Percentiles rank a stretch among this genome's conserved stretches.
Conservation (phyloP, 2,329 filamentous ascomycete genomes). For the Lachnellula subtilissima region DNA sequence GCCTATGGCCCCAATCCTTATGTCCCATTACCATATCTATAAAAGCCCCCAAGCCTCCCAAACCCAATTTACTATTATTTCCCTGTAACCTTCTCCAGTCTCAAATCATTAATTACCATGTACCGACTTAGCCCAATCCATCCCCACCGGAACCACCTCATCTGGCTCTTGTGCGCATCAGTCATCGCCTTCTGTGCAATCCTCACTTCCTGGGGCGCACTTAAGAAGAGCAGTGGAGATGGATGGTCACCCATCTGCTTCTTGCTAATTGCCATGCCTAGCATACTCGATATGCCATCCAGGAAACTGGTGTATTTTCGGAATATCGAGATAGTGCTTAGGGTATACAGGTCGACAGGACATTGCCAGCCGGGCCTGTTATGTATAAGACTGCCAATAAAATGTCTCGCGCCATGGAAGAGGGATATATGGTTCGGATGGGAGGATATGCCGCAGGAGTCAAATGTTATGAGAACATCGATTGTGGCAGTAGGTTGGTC, state of each 20-base stretch:
- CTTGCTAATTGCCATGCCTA: conserved; percentile 45
- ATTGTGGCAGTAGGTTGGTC: conserved; percentile 41
- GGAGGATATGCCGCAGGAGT: conserved; percentile 71
- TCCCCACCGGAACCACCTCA: conserved; percentile 97
- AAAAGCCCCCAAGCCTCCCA: not conserved
- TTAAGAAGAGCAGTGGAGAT: conserved; percentile 64
- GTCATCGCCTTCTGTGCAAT: conserved; percentile 84
- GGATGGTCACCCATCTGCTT: conserved; percentile 45
- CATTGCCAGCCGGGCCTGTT: conserved; percentile 59
- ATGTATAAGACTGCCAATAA: conserved; percentile 62
- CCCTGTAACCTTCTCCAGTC: conserved; percentile 45
- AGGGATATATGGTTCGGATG: conserved; percentile 94
- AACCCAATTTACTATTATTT: not conserved
- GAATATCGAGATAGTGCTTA: conserved; percentile 64
- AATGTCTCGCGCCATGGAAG: conserved; percentile 73
- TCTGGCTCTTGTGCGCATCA: conserved; percentile 85
- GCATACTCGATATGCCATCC: conserved; percentile 69
- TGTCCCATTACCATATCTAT: not conserved
- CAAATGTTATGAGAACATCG: conserved; percentile 76
- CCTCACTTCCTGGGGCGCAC: conserved; percentile 56
- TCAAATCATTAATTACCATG: conserved; percentile 91
- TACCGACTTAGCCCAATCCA: conserved; percentile 91
- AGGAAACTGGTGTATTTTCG: conserved; percentile 80
- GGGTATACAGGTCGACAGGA: conserved; percentile 80
- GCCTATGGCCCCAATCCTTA: not conserved